Evolutionary conservation across 2,329 filamentous ascomycete genomes (phyloP).

Genomic region (Botrytis squamosa): DNA sequence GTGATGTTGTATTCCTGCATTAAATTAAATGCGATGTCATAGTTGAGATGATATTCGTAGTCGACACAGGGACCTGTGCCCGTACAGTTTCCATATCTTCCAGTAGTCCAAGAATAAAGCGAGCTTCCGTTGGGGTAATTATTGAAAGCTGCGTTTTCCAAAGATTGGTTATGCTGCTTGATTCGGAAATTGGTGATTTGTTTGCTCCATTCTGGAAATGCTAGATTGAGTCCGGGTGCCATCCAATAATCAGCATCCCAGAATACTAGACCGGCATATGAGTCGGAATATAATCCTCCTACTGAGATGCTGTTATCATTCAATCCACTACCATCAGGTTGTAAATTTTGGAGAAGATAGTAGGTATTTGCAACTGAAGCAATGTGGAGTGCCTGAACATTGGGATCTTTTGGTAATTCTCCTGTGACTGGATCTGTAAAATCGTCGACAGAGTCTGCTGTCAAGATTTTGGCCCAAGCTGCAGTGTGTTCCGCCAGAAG

Average conservation of each 20-base stretch:
- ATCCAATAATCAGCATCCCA: conserved; percentile 45
- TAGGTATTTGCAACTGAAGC: conserved; percentile 54
- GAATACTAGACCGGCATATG: conserved; percentile 58
- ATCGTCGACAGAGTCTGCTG: conserved; percentile 60
- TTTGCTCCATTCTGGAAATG: conserved; percentile 60
- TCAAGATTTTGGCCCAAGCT: conserved; percentile 63
- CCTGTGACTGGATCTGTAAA: conserved; percentile 58
- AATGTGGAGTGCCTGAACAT: conserved; percentile 55
- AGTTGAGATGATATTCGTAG: conserved; percentile 71
- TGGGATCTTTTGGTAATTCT: conserved; percentile 56
- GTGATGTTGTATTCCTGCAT: conserved; percentile 39
- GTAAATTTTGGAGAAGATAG: conserved; percentile 53
- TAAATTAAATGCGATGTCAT: conserved; percentile 60
- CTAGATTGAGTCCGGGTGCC: conserved; percentile 59
- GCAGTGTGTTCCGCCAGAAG: conserved; percentile 55
- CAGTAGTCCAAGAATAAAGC: conserved; percentile 67
- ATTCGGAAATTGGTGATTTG: conserved; percentile 65
- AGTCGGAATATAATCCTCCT: conserved; percentile 65
- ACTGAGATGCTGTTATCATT: conserved; percentile 65
- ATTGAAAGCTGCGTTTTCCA: conserved; percentile 60
- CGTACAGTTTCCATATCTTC: conserved; percentile 67
- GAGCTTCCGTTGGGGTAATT: conserved; percentile 57
- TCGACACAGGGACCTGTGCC: conserved; percentile 63
- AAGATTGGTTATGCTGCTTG: conserved; percentile 57
- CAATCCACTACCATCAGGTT: conserved; percentile 51